Evolutionary conservation across 2,329 filamentous ascomycete species (phyloP), one percentile per base, ranked within the genome.

Genomic region (Blastomyces emzantsi): DNA sequence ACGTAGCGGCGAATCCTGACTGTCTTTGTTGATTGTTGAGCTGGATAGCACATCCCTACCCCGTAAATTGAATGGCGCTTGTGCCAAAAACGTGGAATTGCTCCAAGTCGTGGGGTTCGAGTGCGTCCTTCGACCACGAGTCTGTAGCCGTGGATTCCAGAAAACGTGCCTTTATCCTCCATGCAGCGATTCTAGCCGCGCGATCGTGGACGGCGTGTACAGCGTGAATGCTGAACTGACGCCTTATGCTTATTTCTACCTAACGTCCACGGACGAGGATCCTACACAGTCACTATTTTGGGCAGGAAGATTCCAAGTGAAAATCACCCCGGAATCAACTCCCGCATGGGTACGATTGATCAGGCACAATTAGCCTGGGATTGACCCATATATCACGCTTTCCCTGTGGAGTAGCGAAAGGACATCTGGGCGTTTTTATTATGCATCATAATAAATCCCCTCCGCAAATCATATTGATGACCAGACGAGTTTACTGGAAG

Each of bases 401-500:
- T 33, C 9, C 13, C 28, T 33, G 58, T 60, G 58, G 58, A 49
- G 58, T 49, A 11, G 13, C 8, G 6, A 19, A 15, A 6, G 58
- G 25, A 36, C 43, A 60, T 49, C n/a, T 49, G 58, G 49, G 58
- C 58, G 36, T 60, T 47, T 41, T 33, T 49, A 47, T 33, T 60
- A 47, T 36, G 58, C 58, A 60, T 49, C 58, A 49, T 36, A 36
- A 60, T 49, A 49, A 30, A 19, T 49, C 19, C 41, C 58, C 43
- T 60, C 58, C 58, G 28, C 58, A 60, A 60, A 60, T 60, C 58
- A 60, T 30, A 60, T 60, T 41, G 7, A 51, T 49, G 58, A 60
- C 17, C 28, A 36, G 58, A 22, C 43, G 9, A 60, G 28, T 60
- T 49, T 47, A 17, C 58, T 49, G 25, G 58, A 60, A 60, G 25